Base-by-base conservation (phyloP, 768 basidiomycete species). In the Lactarius indigo region DNA sequence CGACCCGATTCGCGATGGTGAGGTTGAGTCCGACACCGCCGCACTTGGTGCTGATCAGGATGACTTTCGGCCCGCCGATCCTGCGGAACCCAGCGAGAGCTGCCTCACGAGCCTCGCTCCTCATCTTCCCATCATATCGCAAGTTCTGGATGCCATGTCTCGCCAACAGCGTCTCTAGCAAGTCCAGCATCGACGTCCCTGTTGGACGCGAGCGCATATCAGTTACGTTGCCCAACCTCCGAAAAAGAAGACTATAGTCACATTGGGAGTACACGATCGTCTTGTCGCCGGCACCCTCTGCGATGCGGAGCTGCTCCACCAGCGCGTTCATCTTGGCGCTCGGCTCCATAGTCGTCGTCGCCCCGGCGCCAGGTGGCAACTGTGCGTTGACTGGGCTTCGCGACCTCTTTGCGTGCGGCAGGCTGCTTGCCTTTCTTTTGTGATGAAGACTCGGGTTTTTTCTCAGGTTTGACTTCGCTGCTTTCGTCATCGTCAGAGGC, bases 111-210 rank as follows among this genome's bases (percentile, higher is more conserved):
- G 79, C 75, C 7, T 74, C 71, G 31, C 83, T 78, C 66, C 83
- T 79, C 89, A 90, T 89, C 73, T 80, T 82, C n/a, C 88, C 88
- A 67, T 90, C 89, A 70, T 87, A 89, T 8, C 88, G 80, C 64
- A 89, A 72, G 65, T 71, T 83, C 56, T 82, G 79, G 20, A 89
- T 83, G 0, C 85, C 86, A 71, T 88, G 76, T 30, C 87, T 80
- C 10, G 80, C 79, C 69, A 90, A 83, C 30, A 87, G 61, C n/a
- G 77, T 83, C 68, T 88, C 87, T 50, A 89, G 75, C 20, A 88
- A 76, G 72, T 89, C 85, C 39, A 90, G 81, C 85, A 89, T 88
- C 1, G 86, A 86, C 0, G 88, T 90, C 88, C 88, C 88, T 89
- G 63, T 61, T 18, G 8, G 50, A n/a, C 5, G 39, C 26, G 30